Percentiles rank a stretch among this genome's conserved stretches.
Evolutionary conservation across 2,329 filamentous ascomycete genomes (phyloP).

Genomic region (Botryosphaeria agaves): DNA sequence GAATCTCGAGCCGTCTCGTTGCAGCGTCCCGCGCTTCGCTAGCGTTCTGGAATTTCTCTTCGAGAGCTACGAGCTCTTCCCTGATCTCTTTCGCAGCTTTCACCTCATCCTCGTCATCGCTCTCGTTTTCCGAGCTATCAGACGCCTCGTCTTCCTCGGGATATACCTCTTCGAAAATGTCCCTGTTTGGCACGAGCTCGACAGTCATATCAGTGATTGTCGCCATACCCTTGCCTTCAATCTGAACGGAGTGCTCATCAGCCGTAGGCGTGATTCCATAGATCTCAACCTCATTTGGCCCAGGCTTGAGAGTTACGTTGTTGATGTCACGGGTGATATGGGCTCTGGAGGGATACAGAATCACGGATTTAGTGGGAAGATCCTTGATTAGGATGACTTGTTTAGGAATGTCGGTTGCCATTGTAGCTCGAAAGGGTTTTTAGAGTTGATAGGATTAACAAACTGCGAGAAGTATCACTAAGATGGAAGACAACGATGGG

Average conservation of each 20-base stretch:
- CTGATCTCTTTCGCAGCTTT: slow-evolving; percentile 5
- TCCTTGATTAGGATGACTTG: slow-evolving; percentile 39
- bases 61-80: slow-evolving; percentile 9
- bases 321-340: slow-evolving; percentile 44
- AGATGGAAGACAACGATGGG: too few species aligned
- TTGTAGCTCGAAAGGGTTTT: too few species aligned
- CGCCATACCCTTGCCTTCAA: slow-evolving; percentile 40
- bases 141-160: slow-evolving; percentile 22
- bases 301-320: slow-evolving; percentile 34
- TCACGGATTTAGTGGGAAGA: slow-evolving; percentile 42
- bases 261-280: slow-evolving; percentile 35
- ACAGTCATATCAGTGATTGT: slow-evolving; percentile 46
- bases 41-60: slow-evolving; percentile 6
- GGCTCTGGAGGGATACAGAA: slow-evolving; percentile 43
- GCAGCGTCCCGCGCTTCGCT: slow-evolving; percentile 11
- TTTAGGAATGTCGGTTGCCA: slow-evolving; percentile 11
- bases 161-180: slow-evolving; percentile 37
- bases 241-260: slow-evolving; percentile 39
- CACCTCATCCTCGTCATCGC: slow-evolving; percentile 9
- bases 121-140: slow-evolving; percentile 10
- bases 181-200: slow-evolving; percentile 37
- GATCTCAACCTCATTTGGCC: slow-evolving; percentile 38
- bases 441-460: too few species aligned
- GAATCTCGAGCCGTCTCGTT: slow-evolving; percentile 9
- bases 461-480: too few species aligned